Evolutionary conservation across 768 basidiomycete genomes (phyloP).

Genomic region (Boletus tomentosulus): DNA sequence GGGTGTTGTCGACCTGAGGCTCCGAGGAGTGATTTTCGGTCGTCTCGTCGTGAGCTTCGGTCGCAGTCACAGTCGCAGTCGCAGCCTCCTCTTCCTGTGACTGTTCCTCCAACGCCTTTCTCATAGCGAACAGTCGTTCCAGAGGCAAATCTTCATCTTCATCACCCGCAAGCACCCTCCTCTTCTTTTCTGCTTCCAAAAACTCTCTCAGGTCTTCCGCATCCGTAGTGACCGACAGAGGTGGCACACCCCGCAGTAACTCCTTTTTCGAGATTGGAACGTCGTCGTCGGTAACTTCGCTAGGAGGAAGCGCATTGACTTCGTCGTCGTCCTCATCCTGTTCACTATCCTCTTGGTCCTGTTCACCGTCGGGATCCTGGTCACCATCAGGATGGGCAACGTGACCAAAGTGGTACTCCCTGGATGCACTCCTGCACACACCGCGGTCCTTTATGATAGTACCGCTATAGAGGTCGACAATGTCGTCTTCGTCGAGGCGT

Average conservation of each 20-base stretch:
- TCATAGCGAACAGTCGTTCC: conserved; percentile 14
- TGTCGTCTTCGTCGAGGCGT: conserved; percentile 73
- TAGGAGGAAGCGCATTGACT: conserved; percentile 47
- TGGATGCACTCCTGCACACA: conserved; percentile 44
- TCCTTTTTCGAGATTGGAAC: conserved; percentile 30
- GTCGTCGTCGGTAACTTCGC: conserved; percentile 25
- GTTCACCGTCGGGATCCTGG: conserved; percentile 37
- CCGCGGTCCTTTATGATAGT: conserved; percentile 69
- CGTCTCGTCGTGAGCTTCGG: conserved; percentile 3
- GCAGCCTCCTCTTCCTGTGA: conserved; percentile 8
- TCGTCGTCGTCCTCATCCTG: conserved; percentile 58
- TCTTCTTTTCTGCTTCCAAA: conserved; percentile 54
- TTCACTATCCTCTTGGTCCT: conserved; percentile 43
- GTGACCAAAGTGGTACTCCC: conserved; percentile 48
- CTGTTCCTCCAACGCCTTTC: conserved; percentile 15
- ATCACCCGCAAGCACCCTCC: conserved; percentile 39
- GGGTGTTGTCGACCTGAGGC: conserved; percentile 14
- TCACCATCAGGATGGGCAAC: conserved; percentile 40
- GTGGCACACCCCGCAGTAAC: conserved; percentile 39
- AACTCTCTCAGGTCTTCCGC: conserved; percentile 65
- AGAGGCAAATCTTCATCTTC: conserved; percentile 25
- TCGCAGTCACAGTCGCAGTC: not conserved
- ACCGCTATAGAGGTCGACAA: conserved; percentile 62
- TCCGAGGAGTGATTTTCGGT: conserved; percentile 1
- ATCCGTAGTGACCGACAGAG: conserved; percentile 44